Evolutionary conservation across 2,329 filamentous ascomycete species (phyloP).

Genomic region (Phialophora chinensis): DNA sequence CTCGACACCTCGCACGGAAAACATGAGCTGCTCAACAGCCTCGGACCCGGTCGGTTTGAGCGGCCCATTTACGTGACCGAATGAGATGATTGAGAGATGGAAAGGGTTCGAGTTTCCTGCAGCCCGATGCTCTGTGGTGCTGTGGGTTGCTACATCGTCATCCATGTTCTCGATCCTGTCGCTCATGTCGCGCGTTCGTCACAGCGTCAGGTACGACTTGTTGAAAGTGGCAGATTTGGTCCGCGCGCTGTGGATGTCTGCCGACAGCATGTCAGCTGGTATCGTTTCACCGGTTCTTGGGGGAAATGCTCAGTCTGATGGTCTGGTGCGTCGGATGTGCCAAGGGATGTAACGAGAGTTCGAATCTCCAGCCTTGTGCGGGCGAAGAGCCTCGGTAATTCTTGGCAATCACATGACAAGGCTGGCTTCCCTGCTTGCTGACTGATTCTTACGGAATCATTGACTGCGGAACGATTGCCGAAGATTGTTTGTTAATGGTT

Average conservation of each 20-base stretch:
- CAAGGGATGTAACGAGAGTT: too few relatives aligned
- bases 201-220: neutral
- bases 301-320: neutral
- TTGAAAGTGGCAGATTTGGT: neutral
- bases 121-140: neutral
- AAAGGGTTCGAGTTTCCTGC: slow-evolving; percentile 4
- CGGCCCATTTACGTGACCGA: slow-evolving; percentile 29
- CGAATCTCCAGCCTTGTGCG: neutral
- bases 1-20: slow-evolving; percentile 28
- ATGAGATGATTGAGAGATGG: slow-evolving; percentile 30
- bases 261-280: too few relatives aligned
- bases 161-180: neutral
- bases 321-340: neutral
- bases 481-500: neutral
- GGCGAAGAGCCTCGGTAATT: neutral
- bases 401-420: slow-evolving; percentile 7
- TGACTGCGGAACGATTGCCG: slow-evolving; percentile 21
- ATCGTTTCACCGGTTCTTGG: too few relatives aligned
- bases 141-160: neutral
- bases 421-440: slow-evolving; percentile 20
- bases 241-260: too few relatives aligned
- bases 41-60: slow-evolving; percentile 2
- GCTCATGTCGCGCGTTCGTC: neutral
- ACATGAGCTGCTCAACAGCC: slow-evolving; percentile 26
- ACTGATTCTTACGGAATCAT: slow-evolving; percentile 36